Percentiles rank a stretch among this genome's conserved stretches.
phyloP scores from a whole-genome alignment of 2,329 filamentous ascomycete genomes.

The Helotiales sp. region DNA sequence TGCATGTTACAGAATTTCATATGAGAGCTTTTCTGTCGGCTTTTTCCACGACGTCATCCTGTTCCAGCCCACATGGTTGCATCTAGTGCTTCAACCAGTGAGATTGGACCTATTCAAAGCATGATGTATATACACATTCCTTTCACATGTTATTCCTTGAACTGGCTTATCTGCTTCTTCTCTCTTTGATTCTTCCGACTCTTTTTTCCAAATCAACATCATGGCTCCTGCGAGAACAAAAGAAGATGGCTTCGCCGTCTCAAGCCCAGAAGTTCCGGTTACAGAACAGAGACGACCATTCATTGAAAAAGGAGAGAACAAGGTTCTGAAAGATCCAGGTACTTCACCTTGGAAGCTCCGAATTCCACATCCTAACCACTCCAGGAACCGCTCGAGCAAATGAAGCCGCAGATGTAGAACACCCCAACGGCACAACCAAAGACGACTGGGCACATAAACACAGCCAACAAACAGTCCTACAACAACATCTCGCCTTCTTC shows the following conservation, averaged over 20 bases:
- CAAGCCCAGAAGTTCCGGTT: slow-evolving; percentile 16
- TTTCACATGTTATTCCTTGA: background rate
- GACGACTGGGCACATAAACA: slow-evolving; percentile 40
- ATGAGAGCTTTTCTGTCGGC: background rate
- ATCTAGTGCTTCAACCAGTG: background rate
- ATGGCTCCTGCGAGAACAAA: slow-evolving; percentile 16
- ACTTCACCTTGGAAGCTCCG: background rate
- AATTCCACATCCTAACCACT: background rate
- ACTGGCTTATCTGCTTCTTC: background rate
- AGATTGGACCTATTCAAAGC: background rate
- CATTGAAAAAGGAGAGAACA: slow-evolving; percentile 7
- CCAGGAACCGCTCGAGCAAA: slow-evolving; percentile 43
- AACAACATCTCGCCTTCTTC: slow-evolving; percentile 55
- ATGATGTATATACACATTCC: background rate
- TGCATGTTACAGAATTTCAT: background rate
- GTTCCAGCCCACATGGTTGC: background rate
- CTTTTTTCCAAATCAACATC: background rate
- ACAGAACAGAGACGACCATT: slow-evolving; percentile 21
- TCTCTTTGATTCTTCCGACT: background rate
- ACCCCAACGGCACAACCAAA: slow-evolving; percentile 43
- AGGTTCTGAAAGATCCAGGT: slow-evolving; percentile 19
- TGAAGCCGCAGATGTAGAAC: slow-evolving; percentile 40
- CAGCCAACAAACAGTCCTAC: slow-evolving; percentile 44
- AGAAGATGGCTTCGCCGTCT: slow-evolving; percentile 17
- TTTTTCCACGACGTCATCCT: background rate